Evolutionary conservation across 805 yeast species (phyloP), one percentile per base, ranked within the genome.

Genomic region (Ogataea haglerorum): DNA sequence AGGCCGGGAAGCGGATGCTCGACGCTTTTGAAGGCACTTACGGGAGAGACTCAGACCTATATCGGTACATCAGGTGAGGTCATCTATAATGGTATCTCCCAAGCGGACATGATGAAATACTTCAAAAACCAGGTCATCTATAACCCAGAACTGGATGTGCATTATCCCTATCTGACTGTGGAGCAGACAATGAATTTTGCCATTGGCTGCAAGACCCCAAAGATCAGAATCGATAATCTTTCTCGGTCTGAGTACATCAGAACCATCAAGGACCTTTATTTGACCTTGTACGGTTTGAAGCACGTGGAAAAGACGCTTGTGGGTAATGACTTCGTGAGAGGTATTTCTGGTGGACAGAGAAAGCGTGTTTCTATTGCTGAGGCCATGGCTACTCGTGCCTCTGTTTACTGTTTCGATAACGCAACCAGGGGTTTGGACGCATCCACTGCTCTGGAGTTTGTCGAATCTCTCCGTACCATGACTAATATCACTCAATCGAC

Each of bases 291-390:
- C 53, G 84, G 83, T 44, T 63, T 78, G 49, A 67, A 72, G 33
- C 84, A 80, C 57, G 78, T 82, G 10, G 69, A 73, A 46, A 68
- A 76, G 47, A 80, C 87, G 15, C 69, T 77, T 36, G 85, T 80
- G 38, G 86, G 86, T 57, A 73, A 76, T 50, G 85, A 80, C 57
- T 75, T 73, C 41, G 77, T 80, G 13, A 70, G 85, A 60, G 86
- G 86, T 61, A 78, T 80, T 33, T 78, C 85, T 25, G 86, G 86
- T 54, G 86, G 86, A 63, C 84, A 80, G 64, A 66, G 86, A 52
- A 80, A 80, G 63, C 76, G 86, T 65, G 85, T 80, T 17, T 78
- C 85, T 4, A 73, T 80, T 51, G 85, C 82, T 3, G 86, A 80
- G 60, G 83, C 76, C 3, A 69, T 75, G 52, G 69, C 75, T 23